A percentile compares a stretch with the other conserved stretches of the same genome.
These are phyloP conservation scores for Chlorella sp. DNA, from an alignment of 139 green algal genomes.

Conservation along the genomic window DNA sequence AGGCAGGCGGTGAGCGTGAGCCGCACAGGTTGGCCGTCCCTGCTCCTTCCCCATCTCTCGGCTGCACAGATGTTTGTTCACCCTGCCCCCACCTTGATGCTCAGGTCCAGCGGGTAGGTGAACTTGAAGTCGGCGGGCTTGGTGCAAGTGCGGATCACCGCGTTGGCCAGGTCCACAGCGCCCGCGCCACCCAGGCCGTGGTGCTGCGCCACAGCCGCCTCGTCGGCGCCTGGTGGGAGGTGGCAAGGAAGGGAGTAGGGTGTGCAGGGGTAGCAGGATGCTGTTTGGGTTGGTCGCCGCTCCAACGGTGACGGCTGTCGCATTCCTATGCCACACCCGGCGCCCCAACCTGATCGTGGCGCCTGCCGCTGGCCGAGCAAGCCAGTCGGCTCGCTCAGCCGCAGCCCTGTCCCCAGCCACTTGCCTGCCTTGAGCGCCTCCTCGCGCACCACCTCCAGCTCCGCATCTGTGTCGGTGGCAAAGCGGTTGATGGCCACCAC, in stretches of 20 bases:
- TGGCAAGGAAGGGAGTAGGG: too few relatives aligned
- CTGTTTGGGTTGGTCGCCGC: too few relatives aligned
- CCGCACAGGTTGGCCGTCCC: too few relatives aligned
- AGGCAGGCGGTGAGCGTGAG: too few relatives aligned
- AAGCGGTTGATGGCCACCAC: slow-evolving; percentile 96
- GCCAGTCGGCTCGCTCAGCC: too few relatives aligned
- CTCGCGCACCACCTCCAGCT: slow-evolving; percentile 78
- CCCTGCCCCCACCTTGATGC: slow-evolving; percentile 38
- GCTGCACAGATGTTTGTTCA: background rate
- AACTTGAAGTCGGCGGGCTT: slow-evolving; percentile 85
- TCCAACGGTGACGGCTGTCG: too few relatives aligned
- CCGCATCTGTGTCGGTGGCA: slow-evolving; percentile 84
- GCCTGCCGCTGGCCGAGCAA: too few relatives aligned
- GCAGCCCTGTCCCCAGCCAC: too few relatives aligned
- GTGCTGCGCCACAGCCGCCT: slow-evolving; percentile 89
- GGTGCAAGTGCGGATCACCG: slow-evolving; percentile 83
- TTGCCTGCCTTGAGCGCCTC: slow-evolving; percentile 55
- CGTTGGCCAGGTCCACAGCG: slow-evolving; percentile 86
- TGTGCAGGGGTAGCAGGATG: too few relatives aligned
- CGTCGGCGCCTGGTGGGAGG: slow-evolving; percentile 74
- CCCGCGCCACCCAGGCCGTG: slow-evolving; percentile 91
- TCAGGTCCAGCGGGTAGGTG: slow-evolving; percentile 54
- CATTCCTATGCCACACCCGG: too few relatives aligned
- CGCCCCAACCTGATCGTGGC: too few relatives aligned
- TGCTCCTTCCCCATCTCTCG: too few relatives aligned